Conservation (phyloP, 306 rosid genomes). For the Senna siamea region DNA sequence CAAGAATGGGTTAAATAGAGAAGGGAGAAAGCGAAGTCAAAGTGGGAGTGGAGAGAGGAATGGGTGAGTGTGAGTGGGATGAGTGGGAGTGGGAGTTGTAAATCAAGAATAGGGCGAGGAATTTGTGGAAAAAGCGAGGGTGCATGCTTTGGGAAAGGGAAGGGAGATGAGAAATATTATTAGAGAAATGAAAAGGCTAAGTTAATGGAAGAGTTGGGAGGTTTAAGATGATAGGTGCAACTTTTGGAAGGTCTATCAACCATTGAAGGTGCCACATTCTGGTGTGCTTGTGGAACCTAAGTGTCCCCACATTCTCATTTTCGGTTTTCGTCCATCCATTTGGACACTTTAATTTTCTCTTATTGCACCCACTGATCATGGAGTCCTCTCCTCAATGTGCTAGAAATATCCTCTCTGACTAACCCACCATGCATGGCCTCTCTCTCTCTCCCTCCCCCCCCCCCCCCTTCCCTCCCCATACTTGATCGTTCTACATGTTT, state of each 20-base stretch:
- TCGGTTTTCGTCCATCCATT: conserved; percentile 43
- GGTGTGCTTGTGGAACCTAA: conserved; percentile 17
- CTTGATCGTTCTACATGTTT: neutral
- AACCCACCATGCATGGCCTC: conserved; percentile 21
- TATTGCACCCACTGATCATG: conserved; percentile 2
- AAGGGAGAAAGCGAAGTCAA: conserved; percentile 33
- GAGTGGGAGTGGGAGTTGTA: conserved; percentile 8
- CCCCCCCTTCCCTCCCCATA: too few relatives aligned
- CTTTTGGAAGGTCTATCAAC: conserved; percentile 21
- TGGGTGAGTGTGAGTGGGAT: too few relatives aligned
- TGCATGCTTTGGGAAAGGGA: conserved; percentile 3
- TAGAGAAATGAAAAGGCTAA: neutral
- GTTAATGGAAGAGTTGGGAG: conserved; percentile 11
- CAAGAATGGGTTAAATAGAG: conserved; percentile 33
- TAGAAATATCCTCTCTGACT: conserved; percentile 17
- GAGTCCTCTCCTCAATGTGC: neutral
- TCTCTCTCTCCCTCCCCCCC: neutral
- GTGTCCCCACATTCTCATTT: conserved; percentile 33
- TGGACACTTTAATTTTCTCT: neutral
- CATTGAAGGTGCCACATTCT: conserved; percentile 46
- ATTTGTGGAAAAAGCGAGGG: conserved; percentile 27
- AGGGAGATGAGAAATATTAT: neutral
- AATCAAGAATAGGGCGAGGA: conserved; percentile 9
- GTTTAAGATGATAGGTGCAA: conserved; percentile 19
- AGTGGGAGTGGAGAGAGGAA: too few relatives aligned